Base-by-base conservation (phyloP, 768 basidiomycete species). In the Exidia glandulosa region DNA sequence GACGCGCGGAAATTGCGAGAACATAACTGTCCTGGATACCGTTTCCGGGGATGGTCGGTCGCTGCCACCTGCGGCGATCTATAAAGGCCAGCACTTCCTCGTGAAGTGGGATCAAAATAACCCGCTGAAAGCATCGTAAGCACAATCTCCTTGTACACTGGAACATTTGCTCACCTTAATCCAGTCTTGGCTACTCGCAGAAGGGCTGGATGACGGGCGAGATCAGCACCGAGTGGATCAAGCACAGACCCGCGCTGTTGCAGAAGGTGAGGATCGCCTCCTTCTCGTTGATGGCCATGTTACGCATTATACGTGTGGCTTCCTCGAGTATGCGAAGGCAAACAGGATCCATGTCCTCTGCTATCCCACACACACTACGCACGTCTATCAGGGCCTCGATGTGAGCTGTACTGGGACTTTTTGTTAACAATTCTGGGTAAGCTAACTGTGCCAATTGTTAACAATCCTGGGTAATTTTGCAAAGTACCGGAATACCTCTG, bases 201-300 rank as follows among this genome's bases (percentile, higher is more conserved):
- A 74, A 74, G 45, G 74, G 77, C 19, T 77, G 70, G 66, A 75
- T 50, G 19, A 27, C 16, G 16, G 47, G 47, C 47, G 19, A 50
- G 47, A 50, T 50, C 47, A 73, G 73, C 7, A 56, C 68, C 9
- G 65, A 66, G 12, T 78, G 71, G 68, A 70, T 78, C 31, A 67
- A 77, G 61, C 60, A 57, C 64, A 71, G 45, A 81, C 77, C 19
- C 52, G 63, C 12, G 67, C 61, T 9, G 76, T 78, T 60, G 72
- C 71, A 6, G 60, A 58, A 12, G 71, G 73, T 2, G 47, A 62
- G 5, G 54, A 63, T 13, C 61, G 66, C 0, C 61, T 78, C 1
- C 75, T 81, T 12, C 63, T 76, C 13, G 70, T 81, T 13, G 76
- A 81, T 69, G 75, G 80, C 0, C 79, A 81, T 58, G 72, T 67